Conservation (phyloP, 148 eudicot species). For the Camellia sinensis region DNA sequence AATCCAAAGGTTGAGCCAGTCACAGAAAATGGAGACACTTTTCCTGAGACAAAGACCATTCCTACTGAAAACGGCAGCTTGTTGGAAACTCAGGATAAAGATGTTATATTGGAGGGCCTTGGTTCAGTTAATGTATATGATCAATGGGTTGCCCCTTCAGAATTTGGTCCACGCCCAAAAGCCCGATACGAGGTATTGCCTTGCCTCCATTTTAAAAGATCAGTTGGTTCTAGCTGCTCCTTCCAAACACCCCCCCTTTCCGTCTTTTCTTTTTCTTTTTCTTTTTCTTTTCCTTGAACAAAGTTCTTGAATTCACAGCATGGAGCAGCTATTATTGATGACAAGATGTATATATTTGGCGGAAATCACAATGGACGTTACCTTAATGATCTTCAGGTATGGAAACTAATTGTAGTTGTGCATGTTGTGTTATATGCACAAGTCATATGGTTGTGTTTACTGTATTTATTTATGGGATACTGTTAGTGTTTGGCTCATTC, state of each 20-base stretch:
- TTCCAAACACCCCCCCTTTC: not conserved
- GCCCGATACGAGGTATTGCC: conserved; percentile 90
- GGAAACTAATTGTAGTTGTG: conserved; percentile 9
- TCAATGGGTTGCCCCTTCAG: conserved; percentile 81
- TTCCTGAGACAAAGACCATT: conserved; percentile 62
- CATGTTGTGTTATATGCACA: not conserved
- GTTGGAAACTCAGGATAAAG: conserved; percentile 81
- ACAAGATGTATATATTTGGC: conserved; percentile 90
- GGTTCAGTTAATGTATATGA: conserved; percentile 74
- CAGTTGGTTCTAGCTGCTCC: not conserved
- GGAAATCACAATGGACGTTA: conserved; percentile 99
- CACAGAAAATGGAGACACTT: conserved; percentile 52
- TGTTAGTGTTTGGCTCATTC: not conserved
- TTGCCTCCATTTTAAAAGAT: conserved; percentile 5
- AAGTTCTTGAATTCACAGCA: conserved; percentile 52
- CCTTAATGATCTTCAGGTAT: conserved; percentile 96
- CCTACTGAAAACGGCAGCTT: conserved; percentile 57
- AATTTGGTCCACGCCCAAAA: conserved; percentile 75
- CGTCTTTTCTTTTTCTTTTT: not conserved
- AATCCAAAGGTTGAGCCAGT: conserved; percentile 45
- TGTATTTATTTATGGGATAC: too few species aligned
- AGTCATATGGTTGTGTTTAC: too few species aligned
- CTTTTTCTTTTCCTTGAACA: conserved; percentile 11
- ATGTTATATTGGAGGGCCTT: conserved; percentile 75
- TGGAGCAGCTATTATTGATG: conserved; percentile 88